Conservation (phyloP, 768 basidiomycete genomes). For the Scleroderma citrinum region DNA sequence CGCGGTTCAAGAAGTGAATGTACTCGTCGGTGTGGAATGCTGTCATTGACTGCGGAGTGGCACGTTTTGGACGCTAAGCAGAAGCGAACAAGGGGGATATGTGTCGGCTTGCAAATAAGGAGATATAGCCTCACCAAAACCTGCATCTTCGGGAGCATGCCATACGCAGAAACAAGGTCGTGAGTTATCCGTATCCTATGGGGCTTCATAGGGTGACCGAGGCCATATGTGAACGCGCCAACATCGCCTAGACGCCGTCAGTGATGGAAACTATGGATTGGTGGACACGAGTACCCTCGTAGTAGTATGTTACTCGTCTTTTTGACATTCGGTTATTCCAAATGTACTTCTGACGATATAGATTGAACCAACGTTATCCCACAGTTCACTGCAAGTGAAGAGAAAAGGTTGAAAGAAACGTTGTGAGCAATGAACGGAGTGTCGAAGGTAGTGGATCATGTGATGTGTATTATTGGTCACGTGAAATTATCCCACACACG, state of each 20-base stretch:
- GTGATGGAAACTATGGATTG: background rate
- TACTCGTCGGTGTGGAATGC: conserved; percentile 98
- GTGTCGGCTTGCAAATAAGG: background rate
- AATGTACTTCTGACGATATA: too few species aligned
- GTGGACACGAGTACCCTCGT: conserved; percentile 50
- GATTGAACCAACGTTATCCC: too few species aligned
- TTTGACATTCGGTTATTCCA: conserved; percentile 47
- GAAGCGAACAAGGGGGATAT: background rate
- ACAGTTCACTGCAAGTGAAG: too few species aligned
- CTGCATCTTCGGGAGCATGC: conserved; percentile 92
- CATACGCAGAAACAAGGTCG: conserved; percentile 85
- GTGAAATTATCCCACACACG: too few species aligned
- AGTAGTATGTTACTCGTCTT: conserved; percentile 74
- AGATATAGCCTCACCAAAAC: conserved; percentile 53
- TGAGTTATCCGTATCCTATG: conserved; percentile 93
- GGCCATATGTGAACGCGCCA: conserved; percentile 73
- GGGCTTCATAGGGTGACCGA: conserved; percentile 94
- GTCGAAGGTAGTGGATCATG: too few species aligned
- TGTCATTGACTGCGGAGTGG: conserved; percentile 76
- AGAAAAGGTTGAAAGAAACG: too few species aligned
- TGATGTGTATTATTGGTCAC: too few species aligned
- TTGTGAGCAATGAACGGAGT: too few species aligned
- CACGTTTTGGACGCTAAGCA: conserved; percentile 59
- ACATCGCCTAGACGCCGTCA: conserved; percentile 50
- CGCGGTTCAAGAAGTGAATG: conserved; percentile 81